These are phyloP conservation scores for Apodospora peruviana DNA, from an alignment of 495 filamentous ascomycete species.

Conservation along the genomic window DNA sequence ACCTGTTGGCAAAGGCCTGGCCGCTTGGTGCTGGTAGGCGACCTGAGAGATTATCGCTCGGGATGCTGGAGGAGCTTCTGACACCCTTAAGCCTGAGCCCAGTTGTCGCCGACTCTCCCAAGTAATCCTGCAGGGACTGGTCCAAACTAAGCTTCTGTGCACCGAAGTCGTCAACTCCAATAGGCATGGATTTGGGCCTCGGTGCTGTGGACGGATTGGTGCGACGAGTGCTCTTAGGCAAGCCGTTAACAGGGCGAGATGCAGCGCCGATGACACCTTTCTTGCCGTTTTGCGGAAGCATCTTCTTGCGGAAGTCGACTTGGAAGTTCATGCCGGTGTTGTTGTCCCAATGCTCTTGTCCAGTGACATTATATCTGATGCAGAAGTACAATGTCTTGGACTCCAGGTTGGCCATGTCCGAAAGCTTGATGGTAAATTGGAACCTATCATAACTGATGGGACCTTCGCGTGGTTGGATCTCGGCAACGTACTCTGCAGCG, in stretches of 20 bases:
- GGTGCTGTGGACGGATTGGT: conserved; percentile 37
- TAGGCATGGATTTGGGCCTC: conserved; percentile 59
- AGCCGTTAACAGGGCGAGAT: conserved; percentile 50
- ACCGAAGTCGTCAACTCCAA: conserved; percentile 67
- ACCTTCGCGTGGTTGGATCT: conserved; percentile 61
- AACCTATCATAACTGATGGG: conserved; percentile 78
- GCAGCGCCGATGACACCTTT: conserved; percentile 42
- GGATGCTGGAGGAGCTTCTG: conserved; percentile 38
- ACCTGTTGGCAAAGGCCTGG: conserved; percentile 83
- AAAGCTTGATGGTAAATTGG: conserved; percentile 86
- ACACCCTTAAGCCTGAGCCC: conserved; percentile 48
- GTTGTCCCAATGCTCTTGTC: conserved; percentile 93
- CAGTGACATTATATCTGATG: conserved; percentile 79
- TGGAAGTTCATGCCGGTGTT: conserved; percentile 82
- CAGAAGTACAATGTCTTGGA: conserved; percentile 87
- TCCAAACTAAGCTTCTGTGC: conserved; percentile 51
- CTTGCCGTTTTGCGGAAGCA: conserved; percentile 52
- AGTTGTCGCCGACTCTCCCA: conserved; percentile 43
- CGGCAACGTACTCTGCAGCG: conserved; percentile 75
- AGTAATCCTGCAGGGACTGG: conserved; percentile 48
- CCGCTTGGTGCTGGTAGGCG: conserved; percentile 53
- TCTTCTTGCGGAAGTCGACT: conserved; percentile 81
- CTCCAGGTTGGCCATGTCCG: conserved; percentile 85
- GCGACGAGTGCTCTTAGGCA: conserved; percentile 72
- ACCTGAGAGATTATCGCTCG: conserved; percentile 43